Percentiles rank a stretch among this genome's conserved stretches.
These are phyloP conservation scores for Auricularia cornea DNA, from an alignment of 768 basidiomycete species.

Conservation along the genomic window DNA sequence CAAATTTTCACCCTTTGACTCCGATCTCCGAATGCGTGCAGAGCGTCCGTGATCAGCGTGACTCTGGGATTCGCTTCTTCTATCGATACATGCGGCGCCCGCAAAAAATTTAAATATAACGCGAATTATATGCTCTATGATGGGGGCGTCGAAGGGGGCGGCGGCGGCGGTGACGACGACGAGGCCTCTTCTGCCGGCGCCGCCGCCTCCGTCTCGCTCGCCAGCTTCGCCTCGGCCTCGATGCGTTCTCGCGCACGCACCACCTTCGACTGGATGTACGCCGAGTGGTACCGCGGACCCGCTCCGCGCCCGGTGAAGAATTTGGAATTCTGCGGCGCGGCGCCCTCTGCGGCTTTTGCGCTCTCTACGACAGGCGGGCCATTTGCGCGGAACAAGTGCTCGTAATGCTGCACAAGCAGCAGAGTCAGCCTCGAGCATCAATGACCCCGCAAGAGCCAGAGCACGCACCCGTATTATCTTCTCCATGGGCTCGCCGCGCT, in stretches of 20 bases:
- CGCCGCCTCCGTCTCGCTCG: slow-evolving; percentile 63
- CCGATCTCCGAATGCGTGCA: background rate
- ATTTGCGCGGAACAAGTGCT: slow-evolving; percentile 88
- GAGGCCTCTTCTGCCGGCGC: slow-evolving; percentile 18
- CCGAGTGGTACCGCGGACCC: slow-evolving; percentile 51
- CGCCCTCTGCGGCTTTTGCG: slow-evolving; percentile 22
- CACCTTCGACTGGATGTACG: slow-evolving; percentile 97
- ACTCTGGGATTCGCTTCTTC: background rate
- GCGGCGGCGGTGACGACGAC: background rate
- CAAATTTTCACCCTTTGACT: background rate
- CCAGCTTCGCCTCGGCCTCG: slow-evolving; percentile 64
- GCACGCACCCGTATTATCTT: slow-evolving; percentile 58
- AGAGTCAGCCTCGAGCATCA: background rate
- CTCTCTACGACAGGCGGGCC: slow-evolving; percentile 37
- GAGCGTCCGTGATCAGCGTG: too few relatives aligned
- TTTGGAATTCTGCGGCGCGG: slow-evolving; percentile 29
- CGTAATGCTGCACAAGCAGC: slow-evolving; percentile 62
- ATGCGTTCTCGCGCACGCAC: slow-evolving; percentile 88
- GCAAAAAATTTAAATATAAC: too few relatives aligned
- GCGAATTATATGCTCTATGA: too few relatives aligned
- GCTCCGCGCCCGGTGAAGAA: slow-evolving; percentile 31
- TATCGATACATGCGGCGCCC: background rate
- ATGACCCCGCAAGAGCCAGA: background rate
- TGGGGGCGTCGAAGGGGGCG: background rate
- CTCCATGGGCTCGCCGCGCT: slow-evolving; percentile 62